A percentile compares a stretch with the other conserved stretches of the same genome.
Evolutionary conservation across 495 filamentous ascomycete genomes (phyloP).

Genomic region (Eremomyces bilateralis): DNA sequence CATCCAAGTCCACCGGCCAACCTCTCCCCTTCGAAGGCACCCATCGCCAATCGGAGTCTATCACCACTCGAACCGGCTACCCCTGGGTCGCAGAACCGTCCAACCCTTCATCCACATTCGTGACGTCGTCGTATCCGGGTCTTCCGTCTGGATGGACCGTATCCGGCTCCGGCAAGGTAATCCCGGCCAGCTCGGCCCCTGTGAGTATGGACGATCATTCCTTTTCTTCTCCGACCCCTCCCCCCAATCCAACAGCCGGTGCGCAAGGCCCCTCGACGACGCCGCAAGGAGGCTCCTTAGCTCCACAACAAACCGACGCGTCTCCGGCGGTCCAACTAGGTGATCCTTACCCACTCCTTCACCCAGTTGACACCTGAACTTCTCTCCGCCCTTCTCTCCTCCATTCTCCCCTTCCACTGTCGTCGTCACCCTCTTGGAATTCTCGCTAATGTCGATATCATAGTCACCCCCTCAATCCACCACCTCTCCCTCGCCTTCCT

Average conservation of each 20-base stretch:
- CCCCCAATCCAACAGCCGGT: too few species aligned
- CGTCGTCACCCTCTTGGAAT: not conserved
- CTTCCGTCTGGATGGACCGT: conserved; percentile 56
- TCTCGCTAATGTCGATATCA: too few species aligned
- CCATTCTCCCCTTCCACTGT: not conserved
- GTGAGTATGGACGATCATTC: conserved; percentile 21
- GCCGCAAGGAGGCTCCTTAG: too few species aligned
- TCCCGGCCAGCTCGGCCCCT: conserved; percentile 31
- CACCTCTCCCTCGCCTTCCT: not conserved
- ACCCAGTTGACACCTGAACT: not conserved
- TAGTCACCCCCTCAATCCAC: too few species aligned
- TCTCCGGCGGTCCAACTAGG: not conserved
- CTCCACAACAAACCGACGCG: not conserved
- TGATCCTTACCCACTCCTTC: not conserved
- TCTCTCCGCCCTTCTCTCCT: not conserved
- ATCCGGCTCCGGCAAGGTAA: conserved; percentile 44
- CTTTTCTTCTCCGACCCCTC: conserved; percentile 1
- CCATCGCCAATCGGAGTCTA: conserved; percentile 28
- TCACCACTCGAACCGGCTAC: conserved; percentile 32
- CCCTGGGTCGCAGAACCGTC: conserved; percentile 31
- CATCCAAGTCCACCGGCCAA: conserved; percentile 29
- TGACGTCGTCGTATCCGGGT: conserved; percentile 26
- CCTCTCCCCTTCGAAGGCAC: conserved; percentile 46
- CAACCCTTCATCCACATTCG: conserved; percentile 18
- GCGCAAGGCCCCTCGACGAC: too few species aligned